Base-by-base conservation (phyloP, 2,329 filamentous ascomycete species). In the Penicillium sp. region DNA sequence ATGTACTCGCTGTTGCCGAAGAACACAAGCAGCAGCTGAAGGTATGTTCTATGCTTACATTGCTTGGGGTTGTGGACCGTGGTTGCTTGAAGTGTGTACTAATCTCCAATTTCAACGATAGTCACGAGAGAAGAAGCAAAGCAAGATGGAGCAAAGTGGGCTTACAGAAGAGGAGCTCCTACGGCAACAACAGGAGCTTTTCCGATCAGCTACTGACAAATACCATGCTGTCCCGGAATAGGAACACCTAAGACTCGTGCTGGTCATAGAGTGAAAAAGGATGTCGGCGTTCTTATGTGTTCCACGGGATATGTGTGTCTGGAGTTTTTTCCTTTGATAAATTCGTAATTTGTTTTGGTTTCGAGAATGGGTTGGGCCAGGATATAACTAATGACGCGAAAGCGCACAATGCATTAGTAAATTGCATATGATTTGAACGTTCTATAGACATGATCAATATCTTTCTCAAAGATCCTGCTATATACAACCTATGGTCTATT, bases 81-180 rank as follows among this genome's bases (percentile, higher is more conserved):
- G 7, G n/a, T 13, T 23, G 4, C 27, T 41, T 16, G 3, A 8
- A 16, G 18, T 14, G 2, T 18, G 42, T 7, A 35, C 51, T 63
- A 47, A 66, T 56, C 58, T 55, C 61, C 44, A 55, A 16, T 46
- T 32, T 9, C 56, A 52, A 48, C 35, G 16, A 57, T 68, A 96
- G 91, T 90, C 89, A 29, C 89, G 93, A 44, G 94, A 99, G 77
- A 96, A 96, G 81, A 96, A 97, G 76, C 89, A 92, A 61, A 96
- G 92, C 74, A 97, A 97, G 77, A 91, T 97, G 68, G 93, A 96
- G 67, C 89, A 94, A 71, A 96, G 91, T 70, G 93, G 93, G 50
- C 82, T 97, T 77, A 89, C 89, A 0, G 86, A 96, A 70, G 94
- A 97, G 65, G 89, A 99, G 73, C 81, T 99, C 45, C 84, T 94